Conservation (phyloP, 1,139 yeast genomes). For the Lodderomyces pseudojiufengensis region DNA sequence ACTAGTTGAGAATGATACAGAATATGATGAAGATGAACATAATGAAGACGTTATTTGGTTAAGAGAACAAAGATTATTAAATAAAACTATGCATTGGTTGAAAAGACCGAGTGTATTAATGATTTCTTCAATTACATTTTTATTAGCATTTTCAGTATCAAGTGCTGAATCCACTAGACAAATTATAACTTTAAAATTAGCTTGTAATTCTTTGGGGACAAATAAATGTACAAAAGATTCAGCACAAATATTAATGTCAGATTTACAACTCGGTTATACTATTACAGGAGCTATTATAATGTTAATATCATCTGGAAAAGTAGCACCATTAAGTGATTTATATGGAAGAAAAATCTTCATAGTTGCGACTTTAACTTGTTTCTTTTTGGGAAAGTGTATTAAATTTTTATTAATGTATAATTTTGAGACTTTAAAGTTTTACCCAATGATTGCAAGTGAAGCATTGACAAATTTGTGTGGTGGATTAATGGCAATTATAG, state of each 20-base stretch:
- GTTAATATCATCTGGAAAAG: conserved; percentile 41
- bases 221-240: conserved; percentile 29
- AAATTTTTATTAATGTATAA: conserved; percentile 28
- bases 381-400: conserved; percentile 24
- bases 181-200: conserved; percentile 32
- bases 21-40: conserved; percentile 22
- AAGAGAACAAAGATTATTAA: conserved; percentile 33
- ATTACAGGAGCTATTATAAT: conserved; percentile 27
- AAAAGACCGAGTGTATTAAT: conserved; percentile 33
- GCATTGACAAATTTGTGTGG: conserved; percentile 53
- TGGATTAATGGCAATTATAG: conserved; percentile 45
- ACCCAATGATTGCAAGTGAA: conserved; percentile 32
- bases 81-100: conserved; percentile 34
- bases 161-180: conserved; percentile 36
- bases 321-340: conserved; percentile 63
- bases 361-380: conserved; percentile 26
- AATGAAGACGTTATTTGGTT: conserved; percentile 40
- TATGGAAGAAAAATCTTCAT: conserved; percentile 56
- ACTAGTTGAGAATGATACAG: conserved; percentile 23
- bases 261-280: conserved; percentile 30
- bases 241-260: conserved; percentile 35
- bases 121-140: conserved; percentile 26
- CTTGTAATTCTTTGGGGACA: conserved; percentile 29
- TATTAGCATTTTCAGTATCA: conserved; percentile 26
- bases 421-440: conserved; percentile 29